These are phyloP conservation scores for Taphrina deformans DNA, from an alignment of 1,139 yeast species.

Conservation along the genomic window DNA sequence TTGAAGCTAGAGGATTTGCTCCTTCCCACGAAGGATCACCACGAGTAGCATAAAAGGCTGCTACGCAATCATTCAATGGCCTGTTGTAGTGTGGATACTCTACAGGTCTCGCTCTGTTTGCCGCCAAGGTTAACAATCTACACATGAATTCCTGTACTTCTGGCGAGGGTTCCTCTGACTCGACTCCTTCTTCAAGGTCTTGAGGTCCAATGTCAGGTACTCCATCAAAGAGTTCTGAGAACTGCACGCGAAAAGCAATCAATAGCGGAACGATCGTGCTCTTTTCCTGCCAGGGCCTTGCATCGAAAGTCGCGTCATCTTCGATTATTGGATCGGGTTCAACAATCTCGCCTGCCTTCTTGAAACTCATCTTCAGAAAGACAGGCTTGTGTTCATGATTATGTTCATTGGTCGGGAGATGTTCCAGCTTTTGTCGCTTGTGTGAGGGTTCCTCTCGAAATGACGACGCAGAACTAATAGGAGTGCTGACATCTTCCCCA, in stretches of 20 bases:
- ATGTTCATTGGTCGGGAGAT: neutral
- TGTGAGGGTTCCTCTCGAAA: neutral
- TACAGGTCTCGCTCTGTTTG: conserved; percentile 49
- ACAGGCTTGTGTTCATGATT: conserved; percentile 16
- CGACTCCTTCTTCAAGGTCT: conserved; percentile 48
- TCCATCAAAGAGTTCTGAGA: conserved; percentile 45
- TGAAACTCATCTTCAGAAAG: conserved; percentile 30
- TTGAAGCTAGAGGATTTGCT: conserved; percentile 41
- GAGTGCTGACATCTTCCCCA: neutral
- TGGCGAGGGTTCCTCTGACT: conserved; percentile 41
- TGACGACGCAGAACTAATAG: conserved; percentile 8
- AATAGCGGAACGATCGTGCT: conserved; percentile 37
- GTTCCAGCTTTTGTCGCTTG: conserved; percentile 13
- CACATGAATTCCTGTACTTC: conserved; percentile 46
- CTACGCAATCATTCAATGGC: conserved; percentile 21
- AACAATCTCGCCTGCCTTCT: neutral
- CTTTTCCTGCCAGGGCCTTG: conserved; percentile 25
- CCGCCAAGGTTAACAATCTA: conserved; percentile 45
- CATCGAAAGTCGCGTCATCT: conserved; percentile 25
- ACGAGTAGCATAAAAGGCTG: conserved; percentile 2
- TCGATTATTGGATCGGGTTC: conserved; percentile 16
- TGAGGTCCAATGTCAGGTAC: conserved; percentile 47
- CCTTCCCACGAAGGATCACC: conserved; percentile 42
- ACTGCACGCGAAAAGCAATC: conserved; percentile 45
- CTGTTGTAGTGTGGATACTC: conserved; percentile 41